Evolutionary conservation across 169 alveolate genomes (phyloP), one percentile per base, ranked within the genome.

Genomic region (Plasmodium coatneyi): DNA sequence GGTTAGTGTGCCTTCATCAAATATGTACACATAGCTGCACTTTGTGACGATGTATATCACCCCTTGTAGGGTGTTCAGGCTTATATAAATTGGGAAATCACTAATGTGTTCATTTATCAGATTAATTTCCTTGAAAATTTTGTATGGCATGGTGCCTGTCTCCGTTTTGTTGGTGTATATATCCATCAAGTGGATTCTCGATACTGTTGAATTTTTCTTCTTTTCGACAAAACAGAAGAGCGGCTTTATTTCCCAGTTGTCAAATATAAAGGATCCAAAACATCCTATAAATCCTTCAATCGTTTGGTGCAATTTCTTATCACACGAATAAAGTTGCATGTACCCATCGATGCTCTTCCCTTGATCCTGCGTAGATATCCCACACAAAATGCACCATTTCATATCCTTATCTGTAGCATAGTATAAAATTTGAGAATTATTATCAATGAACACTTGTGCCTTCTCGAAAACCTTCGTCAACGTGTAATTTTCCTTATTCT

Each of bases 281-380:
- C 98, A 96, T 25, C 99, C 99, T 25, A 99, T 97, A 93, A 97
- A 98, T 5, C 99, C 99, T 93, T 98, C 99, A 43, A 99, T 95
- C 41, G 97, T 96, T 96, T 99, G 99, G 93, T 98, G 98, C 92
- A 97, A 99, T 0, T 97, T 94, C 91, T 97, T 97, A 89, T 98
- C 99, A 34, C 97, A 98, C 79, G 98, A 97, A 96, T 96, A 98
- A 78, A 99, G 96, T 96, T 98, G 99, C 95, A 99, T 98, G 80
- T 97, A 96, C n/a, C 99, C 99, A 76, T 96, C 96, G 56, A 98
- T 98, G 30, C 98, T 97, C 71, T 97, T 93, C 78, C 98, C 92
- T 95, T 98, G 96, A 97, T 98, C 92, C 96, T 95, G 94, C 3
- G 98, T 96, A 82, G 98, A 98, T 34, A 99, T 98, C 1, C 99